Conservation (phyloP, 768 basidiomycete genomes). For the Naganishia kalamii region DNA sequence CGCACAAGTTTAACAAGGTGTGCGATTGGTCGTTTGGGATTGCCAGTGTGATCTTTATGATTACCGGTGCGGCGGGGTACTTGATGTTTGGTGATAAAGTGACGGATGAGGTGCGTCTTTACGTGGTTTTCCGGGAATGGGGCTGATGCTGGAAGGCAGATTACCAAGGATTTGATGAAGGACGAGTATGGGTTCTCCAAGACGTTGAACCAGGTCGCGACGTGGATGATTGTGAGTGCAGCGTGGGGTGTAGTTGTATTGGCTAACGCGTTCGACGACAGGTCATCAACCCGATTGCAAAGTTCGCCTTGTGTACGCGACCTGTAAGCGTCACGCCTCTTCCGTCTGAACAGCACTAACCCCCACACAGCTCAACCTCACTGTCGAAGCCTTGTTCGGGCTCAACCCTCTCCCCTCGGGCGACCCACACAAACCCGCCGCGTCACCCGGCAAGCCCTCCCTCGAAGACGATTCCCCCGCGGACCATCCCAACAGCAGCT, state of each 20-base stretch:
- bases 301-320: conserved; percentile 76
- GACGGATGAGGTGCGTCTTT: conserved; percentile 63
- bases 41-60: conserved; percentile 56
- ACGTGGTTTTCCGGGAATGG: neutral
- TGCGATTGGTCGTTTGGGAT: conserved; percentile 76
- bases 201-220: conserved; percentile 62
- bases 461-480: conserved; percentile 11
- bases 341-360: neutral
- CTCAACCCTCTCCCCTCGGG: conserved; percentile 50
- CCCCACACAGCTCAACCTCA: conserved; percentile 62
- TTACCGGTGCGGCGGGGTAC: conserved; percentile 76
- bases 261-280: conserved; percentile 47
- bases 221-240: conserved; percentile 80
- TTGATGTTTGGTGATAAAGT: conserved; percentile 80
- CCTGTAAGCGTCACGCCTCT: conserved; percentile 54
- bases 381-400: conserved; percentile 70
- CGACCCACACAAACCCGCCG: conserved; percentile 31
- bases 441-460: conserved; percentile 5
- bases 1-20: conserved; percentile 70
- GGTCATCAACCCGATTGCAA: conserved; percentile 51
- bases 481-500: conserved; percentile 30
- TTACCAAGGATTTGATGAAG: conserved; percentile 70
- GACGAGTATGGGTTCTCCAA: conserved; percentile 61
- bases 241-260: conserved; percentile 50
- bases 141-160: conserved; percentile 48